These are phyloP conservation scores for Picochlorum sp. DNA, from an alignment of 139 green algal genomes.

Conservation along the genomic window DNA sequence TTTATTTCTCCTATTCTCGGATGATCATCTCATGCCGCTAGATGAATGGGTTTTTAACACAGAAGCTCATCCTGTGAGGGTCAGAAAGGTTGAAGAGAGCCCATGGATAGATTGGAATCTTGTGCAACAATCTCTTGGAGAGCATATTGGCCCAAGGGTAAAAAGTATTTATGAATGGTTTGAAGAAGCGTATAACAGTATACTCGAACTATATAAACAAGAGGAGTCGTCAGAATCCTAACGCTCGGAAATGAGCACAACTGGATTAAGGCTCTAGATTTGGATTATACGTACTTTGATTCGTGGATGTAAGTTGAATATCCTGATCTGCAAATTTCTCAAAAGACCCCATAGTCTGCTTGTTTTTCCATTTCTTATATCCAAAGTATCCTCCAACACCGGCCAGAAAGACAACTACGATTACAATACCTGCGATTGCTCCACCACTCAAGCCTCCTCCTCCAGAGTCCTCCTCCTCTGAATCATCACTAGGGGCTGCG, in stretches of 20 bases:
- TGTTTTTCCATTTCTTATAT: not conserved
- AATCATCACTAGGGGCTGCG: not conserved
- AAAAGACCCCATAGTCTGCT: not conserved
- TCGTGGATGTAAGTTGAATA: not conserved
- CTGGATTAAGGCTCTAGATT: not conserved
- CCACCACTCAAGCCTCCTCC: not conserved
- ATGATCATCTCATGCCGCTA: constrained; percentile 32
- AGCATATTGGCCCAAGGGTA: not conserved
- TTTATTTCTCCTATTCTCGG: constrained; percentile 59
- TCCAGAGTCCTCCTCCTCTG: not conserved
- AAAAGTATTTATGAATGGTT: not conserved
- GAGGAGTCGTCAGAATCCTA: not conserved
- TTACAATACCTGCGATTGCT: constrained; percentile 3
- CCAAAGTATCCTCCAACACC: not conserved
- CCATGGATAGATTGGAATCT: constrained; percentile 2
- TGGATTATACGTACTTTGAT: not conserved
- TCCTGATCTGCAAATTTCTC: not conserved
- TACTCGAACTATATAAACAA: too few species aligned
- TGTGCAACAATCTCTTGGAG: not conserved
- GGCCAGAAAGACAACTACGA: not conserved
- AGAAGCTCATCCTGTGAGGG: constrained; percentile 60
- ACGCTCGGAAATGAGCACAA: not conserved
- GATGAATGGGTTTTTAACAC: constrained; percentile 78
- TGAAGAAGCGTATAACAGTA: not conserved
- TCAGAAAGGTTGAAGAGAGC: not conserved